Percentiles rank a stretch among this genome's conserved stretches.
These are phyloP conservation scores for Phytophthora colocasiae DNA, from an alignment of 352 stramenopile species.

Conservation along the genomic window DNA sequence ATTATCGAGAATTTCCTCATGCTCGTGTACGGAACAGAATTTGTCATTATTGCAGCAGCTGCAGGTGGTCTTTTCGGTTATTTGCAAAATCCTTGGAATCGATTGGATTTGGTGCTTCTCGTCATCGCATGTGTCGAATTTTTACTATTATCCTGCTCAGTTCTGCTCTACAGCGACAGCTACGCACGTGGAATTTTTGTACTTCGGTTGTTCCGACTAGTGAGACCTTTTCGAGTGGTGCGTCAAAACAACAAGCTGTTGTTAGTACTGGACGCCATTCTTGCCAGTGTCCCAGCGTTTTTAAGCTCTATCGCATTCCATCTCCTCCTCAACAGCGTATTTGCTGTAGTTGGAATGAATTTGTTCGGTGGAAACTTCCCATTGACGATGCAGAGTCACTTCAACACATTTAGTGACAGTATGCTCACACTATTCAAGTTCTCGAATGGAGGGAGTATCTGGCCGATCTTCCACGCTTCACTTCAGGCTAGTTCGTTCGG, in stretches of 20 bases:
- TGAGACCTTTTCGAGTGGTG: slow-evolving; percentile 79
- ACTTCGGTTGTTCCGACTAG: slow-evolving; percentile 79
- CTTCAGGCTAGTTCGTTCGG: slow-evolving; percentile 65
- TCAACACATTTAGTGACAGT: slow-evolving; percentile 85
- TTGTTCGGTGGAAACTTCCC: slow-evolving; percentile 83
- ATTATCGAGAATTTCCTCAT: slow-evolving; percentile 75
- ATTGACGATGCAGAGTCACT: slow-evolving; percentile 73
- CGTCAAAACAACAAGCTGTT: slow-evolving; percentile 81
- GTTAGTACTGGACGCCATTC: slow-evolving; percentile 72
- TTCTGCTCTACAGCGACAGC: slow-evolving; percentile 71
- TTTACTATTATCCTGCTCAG: slow-evolving; percentile 57
- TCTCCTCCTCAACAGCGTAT: slow-evolving; percentile 74
- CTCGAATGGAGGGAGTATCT: slow-evolving; percentile 81
- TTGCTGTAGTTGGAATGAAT: slow-evolving; percentile 87
- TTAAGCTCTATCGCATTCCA: slow-evolving; percentile 70
- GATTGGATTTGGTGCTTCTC: slow-evolving; percentile 79
- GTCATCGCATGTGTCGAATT: slow-evolving; percentile 71
- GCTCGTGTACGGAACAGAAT: slow-evolving; percentile 73
- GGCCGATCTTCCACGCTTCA: slow-evolving; percentile 81
- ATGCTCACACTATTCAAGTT: slow-evolving; percentile 90
- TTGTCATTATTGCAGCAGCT: slow-evolving; percentile 65
- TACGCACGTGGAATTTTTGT: slow-evolving; percentile 80
- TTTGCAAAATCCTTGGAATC: slow-evolving; percentile 85
- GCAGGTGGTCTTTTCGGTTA: slow-evolving; percentile 68
- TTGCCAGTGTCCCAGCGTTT: slow-evolving; percentile 73